A percentile compares a stretch with the other conserved stretches of the same genome.
phyloP scores from a whole-genome alignment of 1,284 basidiomycete genomes.

The Ceratobasidium sp. region DNA sequence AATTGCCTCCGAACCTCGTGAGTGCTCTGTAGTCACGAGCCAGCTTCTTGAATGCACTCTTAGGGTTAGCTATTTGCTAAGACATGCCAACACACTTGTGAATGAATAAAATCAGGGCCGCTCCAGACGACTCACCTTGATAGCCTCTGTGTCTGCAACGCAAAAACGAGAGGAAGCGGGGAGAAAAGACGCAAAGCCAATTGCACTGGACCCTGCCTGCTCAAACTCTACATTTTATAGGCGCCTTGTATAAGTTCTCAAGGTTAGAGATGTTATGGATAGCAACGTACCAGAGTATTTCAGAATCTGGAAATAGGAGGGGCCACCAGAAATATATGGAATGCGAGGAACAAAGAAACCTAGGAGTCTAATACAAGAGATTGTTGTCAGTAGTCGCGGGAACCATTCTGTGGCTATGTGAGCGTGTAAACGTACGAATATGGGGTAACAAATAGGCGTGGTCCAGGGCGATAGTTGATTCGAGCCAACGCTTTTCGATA shows the following conservation, averaged over 20 bases:
- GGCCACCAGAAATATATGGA: conserved; percentile 8
- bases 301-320: neutral
- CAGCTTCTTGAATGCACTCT: conserved; percentile 19
- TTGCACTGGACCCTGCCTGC: neutral
- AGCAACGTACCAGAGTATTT: neutral
- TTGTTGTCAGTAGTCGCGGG: neutral
- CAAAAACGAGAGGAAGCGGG: neutral
- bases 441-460: neutral
- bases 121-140: conserved; percentile 8
- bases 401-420: neutral
- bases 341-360: neutral
- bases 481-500: neutral
- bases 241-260: neutral
- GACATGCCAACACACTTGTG: neutral
- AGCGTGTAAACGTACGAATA: conserved; percentile 30
- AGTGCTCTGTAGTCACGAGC: conserved; percentile 9
- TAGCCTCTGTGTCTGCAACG: conserved; percentile 6
- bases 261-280: neutral
- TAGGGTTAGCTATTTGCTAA: neutral
- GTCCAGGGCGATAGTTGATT: conserved; percentile 15
- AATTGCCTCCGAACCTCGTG: conserved; percentile 41
- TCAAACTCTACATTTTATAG: neutral
- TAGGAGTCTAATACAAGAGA: neutral
- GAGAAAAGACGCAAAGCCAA: neutral
- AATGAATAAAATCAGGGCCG: neutral